Evolutionary conservation across 1,284 basidiomycete species (phyloP).

Genomic region (Ganoderma meredithae): DNA sequence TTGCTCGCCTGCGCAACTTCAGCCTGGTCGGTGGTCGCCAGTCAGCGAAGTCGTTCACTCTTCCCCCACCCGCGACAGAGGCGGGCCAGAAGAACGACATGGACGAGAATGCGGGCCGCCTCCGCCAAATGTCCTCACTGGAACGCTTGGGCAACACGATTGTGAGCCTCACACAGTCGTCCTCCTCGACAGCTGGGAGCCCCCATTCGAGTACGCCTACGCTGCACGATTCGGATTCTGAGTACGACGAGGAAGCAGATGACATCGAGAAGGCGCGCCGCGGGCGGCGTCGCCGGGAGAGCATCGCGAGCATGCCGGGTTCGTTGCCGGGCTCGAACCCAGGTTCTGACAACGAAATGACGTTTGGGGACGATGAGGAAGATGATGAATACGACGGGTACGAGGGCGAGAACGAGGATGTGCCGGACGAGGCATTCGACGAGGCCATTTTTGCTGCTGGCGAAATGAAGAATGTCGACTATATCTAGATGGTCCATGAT

Average conservation of each 20-base stretch:
- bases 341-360: conserved; percentile 51
- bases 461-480: conserved; percentile 87
- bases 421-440: conserved; percentile 73
- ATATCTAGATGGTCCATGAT: conserved; percentile 51
- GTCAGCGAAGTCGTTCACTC: conserved; percentile 40
- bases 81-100: conserved; percentile 25
- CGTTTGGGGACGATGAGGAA: conserved; percentile 59
- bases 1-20: conserved; percentile 85
- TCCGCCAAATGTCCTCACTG: conserved; percentile 76
- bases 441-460: conserved; percentile 83
- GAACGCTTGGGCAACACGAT: conserved; percentile 70
- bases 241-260: conserved; percentile 50
- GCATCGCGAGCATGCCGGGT: conserved; percentile 86
- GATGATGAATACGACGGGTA: conserved; percentile 50
- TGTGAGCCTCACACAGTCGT: conserved; percentile 52
- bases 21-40: conserved; percentile 69
- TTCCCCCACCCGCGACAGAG: conserved; percentile 43
- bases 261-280: conserved; percentile 47
- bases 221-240: conserved; percentile 64
- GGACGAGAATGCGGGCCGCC: conserved; percentile 42
- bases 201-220: conserved; percentile 60
- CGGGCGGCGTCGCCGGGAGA: conserved; percentile 57
- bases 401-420: conserved; percentile 50
- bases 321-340: conserved; percentile 56
- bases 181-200: conserved; percentile 50